Base-by-base conservation (phyloP, 2,329 filamentous ascomycete species). In the Aspergillus pseudoglaucus region DNA sequence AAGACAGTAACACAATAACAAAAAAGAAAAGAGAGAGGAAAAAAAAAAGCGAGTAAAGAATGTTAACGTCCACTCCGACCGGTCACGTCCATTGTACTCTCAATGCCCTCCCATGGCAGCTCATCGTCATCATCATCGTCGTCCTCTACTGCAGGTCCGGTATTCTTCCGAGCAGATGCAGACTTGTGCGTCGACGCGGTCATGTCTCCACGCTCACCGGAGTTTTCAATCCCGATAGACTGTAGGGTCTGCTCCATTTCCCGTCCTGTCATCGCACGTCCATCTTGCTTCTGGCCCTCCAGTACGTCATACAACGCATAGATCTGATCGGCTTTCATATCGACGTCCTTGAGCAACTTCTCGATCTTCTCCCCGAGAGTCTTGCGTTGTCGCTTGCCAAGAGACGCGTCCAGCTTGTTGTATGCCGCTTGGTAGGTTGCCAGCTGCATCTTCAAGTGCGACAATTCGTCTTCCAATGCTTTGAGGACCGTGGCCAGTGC, bases 401-500 rank as follows among this genome's bases (percentile, higher is more conserved):
- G 64, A 1, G 82, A 77, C 44, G 84, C 79, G 67, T 93, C 85
- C 48, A 83, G 80, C 18, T 73, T 73, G 54, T 82, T 82, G 66
- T 89, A 88, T 33, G 77, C 69, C 3, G 74, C 74, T 57, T 85
- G 80, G 49, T 81, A 77, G 30, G 76, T 67, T 0, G 78, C 73
- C n/a, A 90, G 77, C 58, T 85, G 78, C 55, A 85, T 76, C 66
- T 87, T 85, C 46, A 94, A 70, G 63, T 94, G 87, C 10, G 78
- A 77, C 40, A 90, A 78, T 65, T 95, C 90, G 62, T 94, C 88
- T 56, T 88, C 77, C 3, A 94, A 73, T 6, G 83, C 79, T 68
- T 94, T 93, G 64, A 95, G 84, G 18, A 95, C 87, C n/a, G 84
- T 81, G 6, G 87, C 85, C 20, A 95, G 79, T 8, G 89, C 88